Evolutionary conservation across 2,329 filamentous ascomycete genomes (phyloP), one percentile per base, ranked within the genome.

Genomic region (Neoascochyta sp.): DNA sequence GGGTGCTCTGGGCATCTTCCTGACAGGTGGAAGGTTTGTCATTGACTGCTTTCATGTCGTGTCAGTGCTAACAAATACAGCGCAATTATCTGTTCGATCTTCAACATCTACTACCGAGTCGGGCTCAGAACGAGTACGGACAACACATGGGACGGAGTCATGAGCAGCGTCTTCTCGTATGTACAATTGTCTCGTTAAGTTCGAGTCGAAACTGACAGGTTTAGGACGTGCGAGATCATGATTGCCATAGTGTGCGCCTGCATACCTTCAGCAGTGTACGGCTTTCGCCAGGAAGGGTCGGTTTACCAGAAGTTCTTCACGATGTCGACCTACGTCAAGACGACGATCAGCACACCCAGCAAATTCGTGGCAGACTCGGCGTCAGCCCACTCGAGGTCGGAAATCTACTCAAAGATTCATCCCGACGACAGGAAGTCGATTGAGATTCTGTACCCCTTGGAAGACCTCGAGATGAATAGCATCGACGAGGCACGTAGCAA

Each of bases 231-330:
- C 13, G 42, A 45, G 22, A 30, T 45, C 9, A 24, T 38, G 9
- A 11, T 40, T 9, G 42, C 39, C 8, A 31, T 45, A 9, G 40
- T 34, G 3, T 40, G 39, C 22, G 36, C 36, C n/a, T 45, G 39
- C 17, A 16, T 35, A 4, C 39, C 39, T 1, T 7, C 38, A 1
- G 22, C 31, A 3, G 29, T 33, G 5, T 32, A 37, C 11, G 33
- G 27, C 9, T 25, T 28, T 22, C 31, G 36, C 11, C 29, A 45
- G 7, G 10, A 27, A 9, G 24, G 30, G 10, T 39, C 41, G 7
- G 12, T 41, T 3, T 36, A 36, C 23, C 30, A 35, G 14, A 34
- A 21, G 12, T 15, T 32, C 5, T 17, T 36, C 27, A n/a, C n/a
- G n/a, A n/a, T n/a, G n/a, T n/a, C n/a, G n/a, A n/a, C n/a, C n/a